Percentiles rank a stretch among this genome's conserved stretches.
phyloP scores from a whole-genome alignment of 495 filamentous ascomycete genomes.

The Neurospora cerealis region DNA sequence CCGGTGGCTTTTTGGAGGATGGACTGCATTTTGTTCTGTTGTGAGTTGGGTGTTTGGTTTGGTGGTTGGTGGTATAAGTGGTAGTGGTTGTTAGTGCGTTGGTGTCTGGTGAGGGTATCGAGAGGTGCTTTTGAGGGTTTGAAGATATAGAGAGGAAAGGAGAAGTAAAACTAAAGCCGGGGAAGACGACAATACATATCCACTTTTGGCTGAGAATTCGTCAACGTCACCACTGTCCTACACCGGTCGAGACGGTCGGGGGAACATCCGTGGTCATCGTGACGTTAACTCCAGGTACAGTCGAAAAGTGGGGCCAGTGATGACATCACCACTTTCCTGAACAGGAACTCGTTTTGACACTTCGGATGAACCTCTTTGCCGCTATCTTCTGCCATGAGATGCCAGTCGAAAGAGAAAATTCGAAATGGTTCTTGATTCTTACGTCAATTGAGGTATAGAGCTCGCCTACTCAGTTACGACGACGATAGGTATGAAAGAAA shows the following conservation, averaged over 20 bases:
- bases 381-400: background rate
- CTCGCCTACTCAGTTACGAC: too few species aligned
- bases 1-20: slow-evolving; percentile 15
- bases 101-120: background rate
- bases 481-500: background rate
- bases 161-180: background rate
- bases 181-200: background rate
- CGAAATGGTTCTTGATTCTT: background rate
- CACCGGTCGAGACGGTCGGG: background rate
- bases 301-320: background rate
- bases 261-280: background rate
- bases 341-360: background rate
- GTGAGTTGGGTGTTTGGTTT: background rate
- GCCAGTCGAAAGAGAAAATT: background rate
- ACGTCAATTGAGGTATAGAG: background rate
- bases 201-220: background rate
- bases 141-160: background rate
- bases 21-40: slow-evolving; percentile 15
- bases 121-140: background rate
- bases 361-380: background rate
- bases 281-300: background rate
- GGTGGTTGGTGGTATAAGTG: background rate
- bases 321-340: background rate
- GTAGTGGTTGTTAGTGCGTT: background rate
- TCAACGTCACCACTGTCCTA: background rate